phyloP scores from a whole-genome alignment of 169 alveolate genomes.

The Cryptosporidium canis region DNA sequence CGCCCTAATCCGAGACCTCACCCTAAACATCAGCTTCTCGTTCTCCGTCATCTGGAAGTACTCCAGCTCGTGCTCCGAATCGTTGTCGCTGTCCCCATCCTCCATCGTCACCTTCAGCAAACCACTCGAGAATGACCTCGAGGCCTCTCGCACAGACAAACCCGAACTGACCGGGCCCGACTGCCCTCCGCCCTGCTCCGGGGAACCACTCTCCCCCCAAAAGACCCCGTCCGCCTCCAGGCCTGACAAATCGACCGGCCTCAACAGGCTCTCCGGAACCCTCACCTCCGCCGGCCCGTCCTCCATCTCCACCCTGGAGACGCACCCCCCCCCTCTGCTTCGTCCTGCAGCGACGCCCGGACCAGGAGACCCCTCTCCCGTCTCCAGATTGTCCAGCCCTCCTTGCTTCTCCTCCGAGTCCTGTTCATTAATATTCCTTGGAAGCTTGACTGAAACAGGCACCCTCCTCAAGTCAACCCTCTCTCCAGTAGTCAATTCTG shows the following conservation, averaged over 20 bases:
- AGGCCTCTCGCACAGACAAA: not conserved
- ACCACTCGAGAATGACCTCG: not conserved
- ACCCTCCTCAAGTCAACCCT: not conserved
- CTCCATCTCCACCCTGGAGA: not conserved
- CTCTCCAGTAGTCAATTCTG: too few relatives aligned
- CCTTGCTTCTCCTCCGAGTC: not conserved
- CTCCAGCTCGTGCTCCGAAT: constrained; percentile 16
- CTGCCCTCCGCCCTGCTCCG: not conserved
- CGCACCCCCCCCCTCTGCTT: not conserved
- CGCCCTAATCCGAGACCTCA: not conserved
- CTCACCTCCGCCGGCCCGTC: not conserved
- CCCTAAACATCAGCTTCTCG: constrained; percentile 11
- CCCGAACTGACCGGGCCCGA: not conserved
- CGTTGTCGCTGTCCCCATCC: constrained; percentile 53
- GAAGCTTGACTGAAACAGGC: not conserved
- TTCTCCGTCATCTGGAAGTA: constrained; percentile 17
- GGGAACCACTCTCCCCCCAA: not conserved
- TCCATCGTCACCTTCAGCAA: constrained; percentile 23
- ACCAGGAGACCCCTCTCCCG: not conserved
- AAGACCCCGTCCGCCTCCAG: not conserved
- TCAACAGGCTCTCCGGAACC: not conserved
- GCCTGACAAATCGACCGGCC: not conserved
- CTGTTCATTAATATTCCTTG: not conserved
- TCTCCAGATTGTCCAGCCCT: not conserved
- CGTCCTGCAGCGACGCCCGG: not conserved